phyloP scores from a whole-genome alignment of 176 grass and related monocot species.

The Zea mays region Zm-B73-REFERENCE-NAM-5.0 NC_050103.1:93524001-93524500 shows the following conservation, averaged over 20 bases:
- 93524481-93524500: constrained; percentile 46
- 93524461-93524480: constrained; percentile 53
- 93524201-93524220: constrained; percentile 46
- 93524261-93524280: background rate
- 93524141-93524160: too few relatives aligned
- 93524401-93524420: constrained; percentile 28
- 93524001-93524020: too few relatives aligned
- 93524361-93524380: constrained; percentile 40
- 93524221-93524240: background rate
- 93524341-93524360: background rate
- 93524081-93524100: too few relatives aligned
- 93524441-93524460: background rate
- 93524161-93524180: constrained; percentile 52
- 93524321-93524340: background rate
- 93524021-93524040: too few relatives aligned
- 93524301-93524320: too few relatives aligned
- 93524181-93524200: constrained; percentile 3
- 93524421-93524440: background rate
- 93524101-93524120: too few relatives aligned
- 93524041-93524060: too few relatives aligned
- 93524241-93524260: constrained; percentile 30
- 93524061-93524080: too few relatives aligned
- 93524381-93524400: constrained; percentile 14
- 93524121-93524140: too few relatives aligned
- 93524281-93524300: too few relatives aligned